phyloP scores from a whole-genome alignment of 257 asterid species.

The Marsdenia floribunda region DNA sequence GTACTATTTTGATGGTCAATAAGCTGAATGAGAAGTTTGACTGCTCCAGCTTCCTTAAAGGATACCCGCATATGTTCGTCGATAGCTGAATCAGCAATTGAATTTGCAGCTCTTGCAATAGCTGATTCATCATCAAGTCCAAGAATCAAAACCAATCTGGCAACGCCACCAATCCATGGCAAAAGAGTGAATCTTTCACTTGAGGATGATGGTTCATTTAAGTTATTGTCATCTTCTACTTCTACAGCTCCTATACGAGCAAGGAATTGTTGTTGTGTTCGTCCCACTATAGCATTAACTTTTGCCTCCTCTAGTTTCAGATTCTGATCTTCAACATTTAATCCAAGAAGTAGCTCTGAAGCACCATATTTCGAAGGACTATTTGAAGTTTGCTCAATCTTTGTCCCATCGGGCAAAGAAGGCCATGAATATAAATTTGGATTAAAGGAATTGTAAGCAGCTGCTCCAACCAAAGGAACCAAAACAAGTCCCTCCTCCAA shows the following conservation, averaged over 20 bases:
- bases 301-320: constrained; percentile 57
- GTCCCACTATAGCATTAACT: constrained; percentile 57
- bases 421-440: constrained; percentile 79
- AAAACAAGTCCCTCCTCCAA: constrained; percentile 77
- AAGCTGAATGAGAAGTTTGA: constrained; percentile 57
- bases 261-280: constrained; percentile 74
- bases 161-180: constrained; percentile 77
- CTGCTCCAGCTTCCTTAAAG: constrained; percentile 76
- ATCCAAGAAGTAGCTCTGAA: constrained; percentile 62
- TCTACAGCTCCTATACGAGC: constrained; percentile 87
- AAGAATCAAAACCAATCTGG: constrained; percentile 80
- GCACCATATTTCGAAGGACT: constrained; percentile 73
- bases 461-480: constrained; percentile 77
- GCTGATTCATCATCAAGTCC: constrained; percentile 81
- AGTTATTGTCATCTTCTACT: constrained; percentile 44
- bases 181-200: constrained; percentile 52
- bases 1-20: constrained; percentile 51
- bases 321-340: constrained; percentile 39
- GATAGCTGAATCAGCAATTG: constrained; percentile 71
- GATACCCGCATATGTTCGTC: constrained; percentile 66
- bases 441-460: constrained; percentile 63
- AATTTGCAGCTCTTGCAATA: constrained; percentile 63
- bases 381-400: constrained; percentile 47
- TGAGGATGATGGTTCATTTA: constrained; percentile 23
- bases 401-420: constrained; percentile 81